Conservation (phyloP, 2,329 filamentous ascomycete species). For the Scedosporium minutisporum region DNA sequence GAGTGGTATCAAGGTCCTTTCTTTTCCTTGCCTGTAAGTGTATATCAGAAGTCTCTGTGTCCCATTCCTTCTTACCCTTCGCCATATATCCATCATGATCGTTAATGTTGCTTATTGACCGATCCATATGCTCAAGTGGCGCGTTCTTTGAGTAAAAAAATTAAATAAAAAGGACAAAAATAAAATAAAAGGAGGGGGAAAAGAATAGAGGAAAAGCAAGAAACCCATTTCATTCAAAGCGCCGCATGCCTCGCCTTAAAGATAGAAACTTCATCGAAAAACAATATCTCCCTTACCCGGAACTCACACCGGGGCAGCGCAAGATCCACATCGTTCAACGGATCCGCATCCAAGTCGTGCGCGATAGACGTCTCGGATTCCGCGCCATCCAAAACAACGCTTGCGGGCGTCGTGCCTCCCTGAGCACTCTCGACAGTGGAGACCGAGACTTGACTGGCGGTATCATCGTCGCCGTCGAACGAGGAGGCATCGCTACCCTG, state of each 20-base stretch:
- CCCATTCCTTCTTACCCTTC: background rate
- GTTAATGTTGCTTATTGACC: background rate
- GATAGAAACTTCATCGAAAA: conserved; percentile 74
- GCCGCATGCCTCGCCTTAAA: conserved; percentile 64
- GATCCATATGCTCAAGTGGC: background rate
- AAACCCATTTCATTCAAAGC: conserved; percentile 19
- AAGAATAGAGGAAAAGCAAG: background rate
- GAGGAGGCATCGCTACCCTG: conserved; percentile 4
- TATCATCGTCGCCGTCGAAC: background rate
- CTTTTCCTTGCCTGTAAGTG: background rate
- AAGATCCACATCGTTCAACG: conserved; percentile 35
- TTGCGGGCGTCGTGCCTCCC: conserved; percentile 32
- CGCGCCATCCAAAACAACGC: conserved; percentile 21
- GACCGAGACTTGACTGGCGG: conserved; percentile 17
- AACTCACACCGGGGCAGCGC: conserved; percentile 34
- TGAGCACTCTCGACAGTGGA: conserved; percentile 27
- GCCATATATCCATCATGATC: background rate
- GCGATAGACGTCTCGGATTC: conserved; percentile 11
- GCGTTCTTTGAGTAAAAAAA: background rate
- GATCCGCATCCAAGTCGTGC: conserved; percentile 37
- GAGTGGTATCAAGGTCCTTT: background rate
- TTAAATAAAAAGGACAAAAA: background rate
- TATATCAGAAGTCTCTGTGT: background rate
- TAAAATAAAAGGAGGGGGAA: background rate
- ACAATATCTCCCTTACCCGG: conserved; percentile 66